A percentile compares a stretch with the other conserved stretches of the same genome.
These are phyloP conservation scores for Pyricularia pennisetigena DNA, from an alignment of 2,329 filamentous ascomycete genomes.

Conservation along the genomic window DNA sequence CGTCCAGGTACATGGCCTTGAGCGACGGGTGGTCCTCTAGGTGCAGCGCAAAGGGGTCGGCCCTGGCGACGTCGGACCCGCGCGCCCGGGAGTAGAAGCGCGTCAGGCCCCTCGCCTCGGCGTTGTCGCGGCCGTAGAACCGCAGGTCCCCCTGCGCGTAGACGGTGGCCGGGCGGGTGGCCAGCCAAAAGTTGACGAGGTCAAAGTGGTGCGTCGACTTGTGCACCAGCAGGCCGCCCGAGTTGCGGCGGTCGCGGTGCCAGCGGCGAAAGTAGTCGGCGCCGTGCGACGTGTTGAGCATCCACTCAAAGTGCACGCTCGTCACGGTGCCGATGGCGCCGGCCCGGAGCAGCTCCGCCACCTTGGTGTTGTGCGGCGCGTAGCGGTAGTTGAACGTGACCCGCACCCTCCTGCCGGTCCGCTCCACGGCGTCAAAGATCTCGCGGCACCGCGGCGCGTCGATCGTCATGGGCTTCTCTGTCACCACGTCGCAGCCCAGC, in stretches of 20 bases:
- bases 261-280: conserved; percentile 55
- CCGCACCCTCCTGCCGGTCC: conserved; percentile 36
- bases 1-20: conserved; percentile 49
- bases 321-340: conserved; percentile 47
- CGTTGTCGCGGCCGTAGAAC: conserved; percentile 54
- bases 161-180: conserved; percentile 42
- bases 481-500: conserved; percentile 49
- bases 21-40: conserved; percentile 41
- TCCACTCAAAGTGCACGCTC: conserved; percentile 53
- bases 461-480: conserved; percentile 57
- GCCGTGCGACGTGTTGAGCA: conserved; percentile 51
- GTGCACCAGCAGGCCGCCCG: conserved; percentile 49
- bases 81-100: conserved; percentile 40
- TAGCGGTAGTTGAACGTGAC: conserved; percentile 58
- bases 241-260: conserved; percentile 52
- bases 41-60: conserved; percentile 50
- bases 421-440: conserved; percentile 44
- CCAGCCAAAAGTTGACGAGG: conserved; percentile 53
- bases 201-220: conserved; percentile 57
- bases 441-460: conserved; percentile 42
- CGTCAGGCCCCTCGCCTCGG: conserved; percentile 39
- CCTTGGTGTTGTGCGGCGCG: conserved; percentile 53
- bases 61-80: conserved; percentile 37
- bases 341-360: conserved; percentile 41
- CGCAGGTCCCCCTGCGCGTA: conserved; percentile 47